phyloP scores from a whole-genome alignment of 345 rosid genomes.

The Salix exigua region DNA sequence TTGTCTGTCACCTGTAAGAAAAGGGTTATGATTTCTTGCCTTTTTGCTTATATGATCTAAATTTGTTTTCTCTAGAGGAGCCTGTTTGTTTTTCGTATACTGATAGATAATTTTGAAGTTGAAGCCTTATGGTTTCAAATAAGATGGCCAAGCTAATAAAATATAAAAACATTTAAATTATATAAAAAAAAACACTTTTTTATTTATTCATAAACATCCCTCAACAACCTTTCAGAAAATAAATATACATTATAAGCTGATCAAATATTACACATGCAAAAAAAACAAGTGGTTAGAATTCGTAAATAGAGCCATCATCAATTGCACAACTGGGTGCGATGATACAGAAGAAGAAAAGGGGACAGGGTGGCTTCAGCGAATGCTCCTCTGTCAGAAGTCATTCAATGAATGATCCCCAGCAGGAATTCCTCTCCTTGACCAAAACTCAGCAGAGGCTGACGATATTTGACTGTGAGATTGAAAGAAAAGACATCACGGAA shows the following conservation, averaged over 20 bases:
- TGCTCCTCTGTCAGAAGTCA: too few relatives aligned
- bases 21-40: not conserved
- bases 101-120: too few relatives aligned
- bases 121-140: too few relatives aligned
- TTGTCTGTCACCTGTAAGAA: too few relatives aligned
- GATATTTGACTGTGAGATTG: not conserved
- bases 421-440: not conserved
- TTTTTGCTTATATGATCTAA: not conserved
- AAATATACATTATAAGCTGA: too few relatives aligned
- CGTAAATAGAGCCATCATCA: not conserved
- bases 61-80: not conserved
- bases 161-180: too few relatives aligned
- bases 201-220: too few relatives aligned
- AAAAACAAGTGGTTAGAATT: too few relatives aligned
- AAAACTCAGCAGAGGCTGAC: not conserved
- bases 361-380: not conserved
- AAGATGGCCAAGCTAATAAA: too few relatives aligned
- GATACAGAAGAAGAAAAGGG: not conserved
- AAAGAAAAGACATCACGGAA: not conserved
- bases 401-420: not conserved
- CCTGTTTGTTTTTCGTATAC: not conserved
- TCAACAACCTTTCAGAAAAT: too few relatives aligned
- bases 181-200: too few relatives aligned
- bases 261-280: too few relatives aligned
- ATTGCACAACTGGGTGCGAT: not conserved